A percentile compares a stretch with the other conserved stretches of the same genome.
phyloP scores from a whole-genome alignment of 805 yeast species.

The Kluyveromyces nonfermentans region DNA sequence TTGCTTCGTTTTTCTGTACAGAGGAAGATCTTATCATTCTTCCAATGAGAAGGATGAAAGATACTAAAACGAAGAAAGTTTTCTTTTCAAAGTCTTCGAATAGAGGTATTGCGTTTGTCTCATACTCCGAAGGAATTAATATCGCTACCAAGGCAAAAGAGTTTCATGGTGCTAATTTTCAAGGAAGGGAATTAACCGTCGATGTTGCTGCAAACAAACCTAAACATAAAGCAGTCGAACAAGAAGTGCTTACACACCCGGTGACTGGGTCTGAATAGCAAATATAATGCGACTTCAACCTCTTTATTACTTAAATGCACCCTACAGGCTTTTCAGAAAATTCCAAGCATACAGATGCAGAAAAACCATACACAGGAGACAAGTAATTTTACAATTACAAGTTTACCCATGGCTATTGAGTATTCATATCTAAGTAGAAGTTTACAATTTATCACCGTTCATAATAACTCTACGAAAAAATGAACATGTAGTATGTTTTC shows the following conservation, averaged over 20 bases:
- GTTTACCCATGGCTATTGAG: no score
- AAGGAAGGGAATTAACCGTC: conserved; percentile 57
- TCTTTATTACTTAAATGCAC: no score
- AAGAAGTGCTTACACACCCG: background rate
- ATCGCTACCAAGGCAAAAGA: conserved; percentile 59
- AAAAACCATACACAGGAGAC: no score
- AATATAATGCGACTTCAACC: background rate
- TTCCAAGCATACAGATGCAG: no score
- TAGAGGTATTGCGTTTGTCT: conserved; percentile 55
- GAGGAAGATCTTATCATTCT: conserved; percentile 40
- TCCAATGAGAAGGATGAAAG: conserved; percentile 36
- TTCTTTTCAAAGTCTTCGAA: conserved; percentile 31
- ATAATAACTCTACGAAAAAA: no score
- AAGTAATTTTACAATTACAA: no score
- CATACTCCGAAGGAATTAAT: conserved; percentile 38
- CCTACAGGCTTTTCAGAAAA: no score
- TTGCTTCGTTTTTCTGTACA: conserved; percentile 43
- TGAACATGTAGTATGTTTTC: no score
- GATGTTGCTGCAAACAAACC: conserved; percentile 51
- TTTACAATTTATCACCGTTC: no score
- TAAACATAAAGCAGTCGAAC: conserved; percentile 23
- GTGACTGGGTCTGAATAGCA: background rate
- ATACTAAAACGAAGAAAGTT: conserved; percentile 26
- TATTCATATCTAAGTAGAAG: no score
- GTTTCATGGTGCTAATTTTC: conserved; percentile 55